These are phyloP conservation scores for Mediolabrus comicus DNA, from an alignment of 108 stramenopile genomes.

Conservation along the genomic window DNA sequence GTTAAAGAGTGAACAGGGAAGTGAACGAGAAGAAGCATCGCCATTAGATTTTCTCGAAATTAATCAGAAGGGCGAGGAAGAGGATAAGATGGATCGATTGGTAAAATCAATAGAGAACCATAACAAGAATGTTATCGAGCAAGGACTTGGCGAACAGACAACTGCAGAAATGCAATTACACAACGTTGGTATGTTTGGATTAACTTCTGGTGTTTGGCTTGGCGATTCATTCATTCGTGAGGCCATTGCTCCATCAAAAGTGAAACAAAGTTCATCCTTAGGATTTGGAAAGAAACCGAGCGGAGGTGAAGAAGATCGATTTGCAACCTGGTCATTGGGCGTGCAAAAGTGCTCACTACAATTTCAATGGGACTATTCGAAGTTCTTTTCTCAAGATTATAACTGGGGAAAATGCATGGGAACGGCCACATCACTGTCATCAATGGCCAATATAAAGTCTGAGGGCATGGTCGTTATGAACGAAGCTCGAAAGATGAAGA, in stretches of 20 bases:
- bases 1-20: not conserved
- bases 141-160: not conserved
- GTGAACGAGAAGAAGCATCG: not conserved
- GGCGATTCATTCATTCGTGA: constrained; percentile 80
- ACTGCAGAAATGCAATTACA: constrained; percentile 34
- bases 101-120: constrained; percentile 23
- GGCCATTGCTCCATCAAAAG: constrained; percentile 28
- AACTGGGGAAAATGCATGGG: constrained; percentile 28
- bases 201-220: constrained; percentile 69
- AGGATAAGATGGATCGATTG: constrained; percentile 26
- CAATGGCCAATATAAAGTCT: constrained; percentile 17
- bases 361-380: constrained; percentile 75
- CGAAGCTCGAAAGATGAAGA: constrained; percentile 22
- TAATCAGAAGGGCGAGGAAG: not conserved
- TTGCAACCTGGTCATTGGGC: constrained; percentile 68
- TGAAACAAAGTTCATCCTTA: not conserved
- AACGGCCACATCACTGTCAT: constrained; percentile 21
- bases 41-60: constrained; percentile 23
- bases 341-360: constrained; percentile 75
- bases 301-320: constrained; percentile 25
- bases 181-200: constrained; percentile 54
- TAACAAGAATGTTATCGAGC: constrained; percentile 28
- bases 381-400: constrained; percentile 47
- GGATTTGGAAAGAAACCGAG: constrained; percentile 10
- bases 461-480: constrained; percentile 32